Conservation (phyloP, 2,329 filamentous ascomycete species). For the Zalaria obscura region DNA sequence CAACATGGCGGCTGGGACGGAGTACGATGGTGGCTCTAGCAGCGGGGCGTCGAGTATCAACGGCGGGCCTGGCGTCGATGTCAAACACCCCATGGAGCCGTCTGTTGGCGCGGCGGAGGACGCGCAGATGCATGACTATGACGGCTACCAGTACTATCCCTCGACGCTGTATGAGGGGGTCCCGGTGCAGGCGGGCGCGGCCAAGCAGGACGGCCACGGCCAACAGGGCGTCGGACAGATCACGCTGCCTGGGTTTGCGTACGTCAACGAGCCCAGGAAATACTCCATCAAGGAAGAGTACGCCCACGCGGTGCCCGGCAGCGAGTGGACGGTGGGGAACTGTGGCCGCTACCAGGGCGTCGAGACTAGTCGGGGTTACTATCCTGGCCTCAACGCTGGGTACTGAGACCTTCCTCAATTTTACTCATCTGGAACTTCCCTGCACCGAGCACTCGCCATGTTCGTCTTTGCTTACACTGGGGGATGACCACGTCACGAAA, state of each 20-base stretch:
- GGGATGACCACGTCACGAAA: no score
- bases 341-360: conserved; percentile 31
- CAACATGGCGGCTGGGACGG: conserved; percentile 8
- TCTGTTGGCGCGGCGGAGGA: conserved; percentile 27
- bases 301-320: conserved; percentile 17
- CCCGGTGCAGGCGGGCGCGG: conserved; percentile 16
- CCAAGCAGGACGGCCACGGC: conserved; percentile 5
- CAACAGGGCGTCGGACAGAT: conserved; percentile 1
- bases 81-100: conserved; percentile 19
- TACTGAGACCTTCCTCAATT: conserved; percentile 12
- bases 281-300: conserved; percentile 28
- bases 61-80: conserved; percentile 13
- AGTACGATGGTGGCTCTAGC: conserved; percentile 20
- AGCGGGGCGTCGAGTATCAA: conserved; percentile 26
- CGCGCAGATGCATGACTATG: conserved; percentile 25
- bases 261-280: conserved; percentile 12
- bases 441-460: no score
- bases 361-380: conserved; percentile 32
- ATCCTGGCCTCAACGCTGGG: conserved; percentile 27
- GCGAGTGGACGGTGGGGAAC: conserved; percentile 22
- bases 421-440: no score
- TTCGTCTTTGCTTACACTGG: no score
- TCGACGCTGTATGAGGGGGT: conserved; percentile 28
- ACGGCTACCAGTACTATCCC: conserved; percentile 34
- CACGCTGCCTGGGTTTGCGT: conserved; percentile 16